These are phyloP conservation scores for Prunella vulgaris DNA, from an alignment of 257 asterid genomes.

Conservation along the genomic window DNA sequence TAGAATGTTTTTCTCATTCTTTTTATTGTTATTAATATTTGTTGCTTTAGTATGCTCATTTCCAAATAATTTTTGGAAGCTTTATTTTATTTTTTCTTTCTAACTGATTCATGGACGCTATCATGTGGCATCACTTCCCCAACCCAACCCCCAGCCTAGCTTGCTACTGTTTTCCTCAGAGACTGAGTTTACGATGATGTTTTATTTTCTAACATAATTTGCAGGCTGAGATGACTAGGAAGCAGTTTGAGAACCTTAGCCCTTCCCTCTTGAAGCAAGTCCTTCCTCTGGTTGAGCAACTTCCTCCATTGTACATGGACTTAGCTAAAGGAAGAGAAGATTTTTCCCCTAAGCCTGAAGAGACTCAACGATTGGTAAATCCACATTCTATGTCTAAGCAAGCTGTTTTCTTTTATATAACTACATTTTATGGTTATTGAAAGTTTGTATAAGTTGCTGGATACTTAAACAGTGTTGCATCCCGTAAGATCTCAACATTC, in stretches of 20 bases:
- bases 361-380: conserved; percentile 77
- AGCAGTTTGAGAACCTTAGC: conserved; percentile 84
- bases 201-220: conserved; percentile 10
- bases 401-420: background rate
- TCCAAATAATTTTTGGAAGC: background rate
- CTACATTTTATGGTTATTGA: background rate
- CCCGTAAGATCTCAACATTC: background rate
- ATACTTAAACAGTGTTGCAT: background rate
- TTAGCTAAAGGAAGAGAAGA: conserved; percentile 85
- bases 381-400: background rate
- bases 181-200: background rate
- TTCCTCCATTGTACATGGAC: conserved; percentile 93
- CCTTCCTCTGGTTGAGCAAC: conserved; percentile 93
- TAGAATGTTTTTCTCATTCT: background rate
- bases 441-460: background rate
- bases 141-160: too few species aligned
- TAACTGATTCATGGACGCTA: too few species aligned
- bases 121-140: too few species aligned
- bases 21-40: background rate
- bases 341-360: conserved; percentile 85
- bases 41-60: background rate
- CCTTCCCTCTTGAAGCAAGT: conserved; percentile 89
- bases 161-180: background rate
- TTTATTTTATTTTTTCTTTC: too few species aligned
- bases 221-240: conserved; percentile 93